Percentiles rank a stretch among this genome's conserved stretches.
Conservation (phyloP, 345 rosid species). For the Corchorus olitorius region DNA sequence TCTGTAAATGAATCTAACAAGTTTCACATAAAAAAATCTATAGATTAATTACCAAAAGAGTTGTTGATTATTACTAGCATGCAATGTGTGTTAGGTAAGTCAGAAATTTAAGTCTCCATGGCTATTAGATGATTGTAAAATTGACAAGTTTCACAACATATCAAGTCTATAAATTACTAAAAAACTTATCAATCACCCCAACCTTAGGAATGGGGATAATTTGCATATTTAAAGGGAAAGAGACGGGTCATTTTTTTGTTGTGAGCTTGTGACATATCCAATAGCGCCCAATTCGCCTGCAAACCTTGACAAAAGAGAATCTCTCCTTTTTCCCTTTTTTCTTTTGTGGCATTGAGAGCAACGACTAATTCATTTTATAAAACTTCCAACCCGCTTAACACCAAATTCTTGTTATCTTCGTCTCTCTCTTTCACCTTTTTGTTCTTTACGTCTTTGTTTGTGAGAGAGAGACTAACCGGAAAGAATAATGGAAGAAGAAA, state of each 20-base stretch:
- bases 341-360: constrained; percentile 48
- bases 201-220: too few relatives aligned
- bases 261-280: constrained; percentile 17
- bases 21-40: too few relatives aligned
- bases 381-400: constrained; percentile 22
- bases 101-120: too few relatives aligned
- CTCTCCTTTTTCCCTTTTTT: constrained; percentile 18
- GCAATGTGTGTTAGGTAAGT: too few relatives aligned
- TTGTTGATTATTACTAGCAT: too few relatives aligned
- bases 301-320: constrained; percentile 41
- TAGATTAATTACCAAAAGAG: too few relatives aligned
- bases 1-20: too few relatives aligned
- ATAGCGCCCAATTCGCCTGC: constrained; percentile 25
- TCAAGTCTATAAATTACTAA: too few relatives aligned
- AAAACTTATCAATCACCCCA: too few relatives aligned
- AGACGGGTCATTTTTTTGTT: background rate
- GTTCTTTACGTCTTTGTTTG: background rate
- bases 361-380: constrained; percentile 34
- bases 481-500: constrained; percentile 30
- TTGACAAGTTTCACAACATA: too few relatives aligned
- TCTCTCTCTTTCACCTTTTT: background rate
- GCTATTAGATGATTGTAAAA: too few relatives aligned
- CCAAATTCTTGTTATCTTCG: constrained; percentile 42
- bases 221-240: background rate
- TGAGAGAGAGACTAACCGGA: background rate